phyloP scores from a whole-genome alignment of 2,329 filamentous ascomycete genomes.

The Hypoxylon sp. region DNA sequence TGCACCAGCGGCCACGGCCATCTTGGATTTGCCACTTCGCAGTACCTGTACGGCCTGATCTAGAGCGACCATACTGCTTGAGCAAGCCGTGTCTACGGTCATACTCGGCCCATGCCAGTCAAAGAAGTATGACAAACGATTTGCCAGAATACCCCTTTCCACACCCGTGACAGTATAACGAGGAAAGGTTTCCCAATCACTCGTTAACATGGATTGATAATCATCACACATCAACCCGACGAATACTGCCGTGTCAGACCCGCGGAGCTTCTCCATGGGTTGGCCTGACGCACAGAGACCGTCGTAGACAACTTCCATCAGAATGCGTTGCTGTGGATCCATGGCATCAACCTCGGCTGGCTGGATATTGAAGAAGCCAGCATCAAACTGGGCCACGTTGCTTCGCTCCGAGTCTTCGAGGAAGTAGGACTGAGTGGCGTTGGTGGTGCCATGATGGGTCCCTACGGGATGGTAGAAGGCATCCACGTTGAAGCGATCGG shows the following conservation, averaged over 20 bases:
- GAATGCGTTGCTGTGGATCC: constrained; percentile 27
- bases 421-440: constrained; percentile 55
- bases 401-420: constrained; percentile 51
- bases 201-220: constrained; percentile 23
- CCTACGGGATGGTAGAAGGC: constrained; percentile 56
- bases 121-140: constrained; percentile 53
- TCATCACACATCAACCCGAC: constrained; percentile 29
- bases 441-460: constrained; percentile 54
- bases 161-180: constrained; percentile 47
- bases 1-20: constrained; percentile 29
- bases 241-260: constrained; percentile 19
- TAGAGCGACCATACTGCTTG: constrained; percentile 56
- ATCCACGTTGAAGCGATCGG: constrained; percentile 54
- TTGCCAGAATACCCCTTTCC: constrained; percentile 55
- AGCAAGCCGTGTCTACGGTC: constrained; percentile 63
- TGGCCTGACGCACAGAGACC: constrained; percentile 16
- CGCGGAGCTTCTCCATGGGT: constrained; percentile 8
- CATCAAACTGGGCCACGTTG: constrained; percentile 24
- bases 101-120: constrained; percentile 58
- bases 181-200: constrained; percentile 36
- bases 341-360: constrained; percentile 29
- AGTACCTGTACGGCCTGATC: constrained; percentile 53
- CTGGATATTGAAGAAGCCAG: constrained; percentile 36
- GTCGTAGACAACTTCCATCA: constrained; percentile 32
- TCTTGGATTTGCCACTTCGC: constrained; percentile 47